Evolutionary conservation across 2,329 filamentous ascomycete genomes (phyloP), one percentile per base, ranked within the genome.

Genomic region (Hymenoscyphus fructigenus): DNA sequence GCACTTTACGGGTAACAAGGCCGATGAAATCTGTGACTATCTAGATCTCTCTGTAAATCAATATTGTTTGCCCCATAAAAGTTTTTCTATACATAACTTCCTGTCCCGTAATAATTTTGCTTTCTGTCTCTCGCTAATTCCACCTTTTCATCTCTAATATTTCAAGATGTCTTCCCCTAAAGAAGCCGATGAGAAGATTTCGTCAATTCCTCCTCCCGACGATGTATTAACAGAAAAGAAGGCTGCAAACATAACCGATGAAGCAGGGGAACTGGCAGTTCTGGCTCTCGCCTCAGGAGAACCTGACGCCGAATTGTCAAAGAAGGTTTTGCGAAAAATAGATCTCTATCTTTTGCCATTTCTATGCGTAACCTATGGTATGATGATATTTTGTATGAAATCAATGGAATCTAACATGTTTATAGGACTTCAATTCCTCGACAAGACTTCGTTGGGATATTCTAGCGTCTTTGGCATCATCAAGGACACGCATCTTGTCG

Each of bases 381-480:
- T 10, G n/a, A 20, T 9, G 12, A 23, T 20, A 10, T 14, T 23
- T 10, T 2, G 7, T 6, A 20, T 20, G 2, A 2, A 7, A 7
- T 47, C 10, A 10, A 47, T 5, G 3, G 3, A 84, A 68, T 82
- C 84, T 70, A 12, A 71, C 0, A 83, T 84, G 3, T 82, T 86
- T 41, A 84, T 85, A 84, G 1, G 84, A 85, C 63, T 71, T 17
- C 67, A 72, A 63, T 72, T 69, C 20, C 47, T 70, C 23, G 69
- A 72, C 53, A 72, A 84, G 76, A 83, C 81, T 0, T 83, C 80
- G 0, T 69, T 84, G 9, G 81, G 78, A 36, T 85, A 85, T 68
- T 83, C 85, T 0, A 83, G 84, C 5, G 82, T 87, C 44, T 85
- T 86, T 68, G 84, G 84, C 0, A 84, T 87, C 62, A 75, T 78